These are phyloP conservation scores for Porphyridium purpureum DNA, from an alignment of 23 red algal genomes.

Conservation along the genomic window DNA sequence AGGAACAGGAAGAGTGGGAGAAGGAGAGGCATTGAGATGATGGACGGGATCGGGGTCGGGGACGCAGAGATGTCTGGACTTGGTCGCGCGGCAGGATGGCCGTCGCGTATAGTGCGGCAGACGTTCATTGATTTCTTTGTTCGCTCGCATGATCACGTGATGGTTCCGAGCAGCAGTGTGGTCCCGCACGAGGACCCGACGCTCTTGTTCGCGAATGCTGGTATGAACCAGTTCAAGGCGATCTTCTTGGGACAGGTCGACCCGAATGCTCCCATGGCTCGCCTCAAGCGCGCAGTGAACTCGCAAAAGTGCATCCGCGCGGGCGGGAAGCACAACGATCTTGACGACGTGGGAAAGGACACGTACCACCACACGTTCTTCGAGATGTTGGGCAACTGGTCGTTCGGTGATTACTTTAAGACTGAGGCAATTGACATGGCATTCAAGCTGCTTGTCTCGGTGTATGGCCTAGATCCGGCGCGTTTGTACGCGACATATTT, in stretches of 20 bases:
- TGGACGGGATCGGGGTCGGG: too few species aligned
- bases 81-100: too few species aligned
- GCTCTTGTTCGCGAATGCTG: conserved; percentile 91
- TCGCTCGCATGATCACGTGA: conserved; percentile 20
- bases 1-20: too few species aligned
- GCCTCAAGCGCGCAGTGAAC: conserved; percentile 62
- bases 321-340: conserved; percentile 98
- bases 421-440: conserved; percentile 75
- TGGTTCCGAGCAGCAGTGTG: conserved; percentile 48
- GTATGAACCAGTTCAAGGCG: conserved; percentile 99
- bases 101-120: conserved; percentile 34
- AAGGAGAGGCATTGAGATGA: too few species aligned
- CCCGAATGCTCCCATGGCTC: conserved; percentile 46
- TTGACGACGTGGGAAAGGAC: conserved; percentile 96
- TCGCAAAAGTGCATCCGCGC: conserved; percentile 98
- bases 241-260: conserved; percentile 73
- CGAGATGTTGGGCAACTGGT: conserved; percentile 99
- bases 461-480: conserved; percentile 39
- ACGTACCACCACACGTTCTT: conserved; percentile 99
- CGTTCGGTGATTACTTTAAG: conserved; percentile 97
- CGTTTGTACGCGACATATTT: conserved; percentile 93
- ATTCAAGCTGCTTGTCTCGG: conserved; percentile 30
- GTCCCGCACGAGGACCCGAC: conserved; percentile 95
- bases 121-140: conserved; percentile 75
- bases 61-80: too few species aligned